These are phyloP conservation scores for Xylariaceae sp. DNA, from an alignment of 2,329 filamentous ascomycete genomes.

Conservation along the genomic window DNA sequence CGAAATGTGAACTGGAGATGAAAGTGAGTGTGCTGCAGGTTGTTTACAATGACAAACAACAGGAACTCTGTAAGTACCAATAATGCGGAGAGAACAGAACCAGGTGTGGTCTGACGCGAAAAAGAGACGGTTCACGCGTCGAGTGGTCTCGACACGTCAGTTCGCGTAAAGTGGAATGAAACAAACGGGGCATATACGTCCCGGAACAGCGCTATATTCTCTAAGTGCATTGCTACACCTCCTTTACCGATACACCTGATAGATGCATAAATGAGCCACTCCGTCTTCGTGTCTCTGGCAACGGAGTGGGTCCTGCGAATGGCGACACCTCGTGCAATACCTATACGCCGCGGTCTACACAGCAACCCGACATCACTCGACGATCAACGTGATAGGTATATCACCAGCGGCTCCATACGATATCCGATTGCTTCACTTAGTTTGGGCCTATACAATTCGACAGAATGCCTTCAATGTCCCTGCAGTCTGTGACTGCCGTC, in stretches of 20 bases:
- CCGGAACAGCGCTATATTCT: too few relatives aligned
- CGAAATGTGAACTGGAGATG: neutral
- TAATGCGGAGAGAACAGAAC: constrained; percentile 1
- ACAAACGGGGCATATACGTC: constrained; percentile 4
- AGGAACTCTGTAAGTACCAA: neutral
- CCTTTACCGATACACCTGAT: neutral
- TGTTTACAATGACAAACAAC: neutral
- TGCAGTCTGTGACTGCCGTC: constrained; percentile 72
- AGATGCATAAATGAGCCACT: neutral
- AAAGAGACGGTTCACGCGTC: constrained; percentile 25
- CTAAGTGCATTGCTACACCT: too few relatives aligned
- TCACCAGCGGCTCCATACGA: constrained; percentile 2
- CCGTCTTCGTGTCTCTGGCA: too few relatives aligned
- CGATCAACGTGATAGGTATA: neutral
- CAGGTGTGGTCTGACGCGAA: constrained; percentile 18
- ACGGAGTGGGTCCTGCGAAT: neutral
- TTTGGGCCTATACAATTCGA: neutral
- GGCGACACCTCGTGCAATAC: constrained; percentile 8
- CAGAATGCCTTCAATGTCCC: constrained; percentile 66
- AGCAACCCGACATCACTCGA: neutral
- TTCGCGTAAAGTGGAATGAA: constrained; percentile 32
- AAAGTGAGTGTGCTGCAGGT: neutral
- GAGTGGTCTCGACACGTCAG: constrained; percentile 21
- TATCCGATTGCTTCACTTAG: neutral
- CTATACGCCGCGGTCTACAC: neutral